Conservation (phyloP, 331 rosid species). For the Ulmus americana region DNA sequence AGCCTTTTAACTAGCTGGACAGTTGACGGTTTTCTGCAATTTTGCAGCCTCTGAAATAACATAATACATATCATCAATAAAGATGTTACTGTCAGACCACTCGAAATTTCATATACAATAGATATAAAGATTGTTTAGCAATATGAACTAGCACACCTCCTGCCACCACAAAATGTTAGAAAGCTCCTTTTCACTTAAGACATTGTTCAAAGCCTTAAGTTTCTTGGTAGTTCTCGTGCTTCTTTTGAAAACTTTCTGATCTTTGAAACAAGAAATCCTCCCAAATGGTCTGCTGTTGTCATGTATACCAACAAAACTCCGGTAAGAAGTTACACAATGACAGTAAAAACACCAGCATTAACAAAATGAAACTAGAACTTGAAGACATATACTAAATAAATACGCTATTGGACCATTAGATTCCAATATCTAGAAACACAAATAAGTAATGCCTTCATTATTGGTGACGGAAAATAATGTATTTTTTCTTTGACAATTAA, state of each 20-base stretch:
- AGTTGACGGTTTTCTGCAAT: conserved; percentile 71
- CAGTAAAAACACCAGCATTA: background rate
- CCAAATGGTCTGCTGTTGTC: conserved; percentile 29
- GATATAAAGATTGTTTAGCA: conserved; percentile 1
- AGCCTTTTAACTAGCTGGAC: conserved; percentile 65
- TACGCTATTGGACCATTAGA: background rate
- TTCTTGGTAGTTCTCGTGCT: conserved; percentile 53
- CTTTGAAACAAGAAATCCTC: conserved; percentile 35
- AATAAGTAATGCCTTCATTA: background rate
- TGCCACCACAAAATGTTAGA: conserved; percentile 85
- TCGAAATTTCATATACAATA: conserved; percentile 9
- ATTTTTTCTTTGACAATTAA: background rate
- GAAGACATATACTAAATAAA: background rate
- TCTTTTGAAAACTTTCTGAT: conserved; percentile 40
- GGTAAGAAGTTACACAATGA: conserved; percentile 23
- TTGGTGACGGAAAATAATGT: background rate
- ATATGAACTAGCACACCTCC: conserved; percentile 40
- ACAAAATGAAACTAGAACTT: background rate
- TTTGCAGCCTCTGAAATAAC: conserved; percentile 53
- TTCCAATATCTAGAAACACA: background rate
- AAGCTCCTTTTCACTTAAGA: conserved; percentile 58
- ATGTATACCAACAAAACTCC: conserved; percentile 6
- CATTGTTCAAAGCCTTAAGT: conserved; percentile 29
- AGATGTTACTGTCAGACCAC: conserved; percentile 10
- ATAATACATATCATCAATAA: conserved; percentile 1